These are phyloP conservation scores for Hypsizygus ulmarius DNA, from an alignment of 1,284 basidiomycete genomes.

Conservation along the genomic window DNA sequence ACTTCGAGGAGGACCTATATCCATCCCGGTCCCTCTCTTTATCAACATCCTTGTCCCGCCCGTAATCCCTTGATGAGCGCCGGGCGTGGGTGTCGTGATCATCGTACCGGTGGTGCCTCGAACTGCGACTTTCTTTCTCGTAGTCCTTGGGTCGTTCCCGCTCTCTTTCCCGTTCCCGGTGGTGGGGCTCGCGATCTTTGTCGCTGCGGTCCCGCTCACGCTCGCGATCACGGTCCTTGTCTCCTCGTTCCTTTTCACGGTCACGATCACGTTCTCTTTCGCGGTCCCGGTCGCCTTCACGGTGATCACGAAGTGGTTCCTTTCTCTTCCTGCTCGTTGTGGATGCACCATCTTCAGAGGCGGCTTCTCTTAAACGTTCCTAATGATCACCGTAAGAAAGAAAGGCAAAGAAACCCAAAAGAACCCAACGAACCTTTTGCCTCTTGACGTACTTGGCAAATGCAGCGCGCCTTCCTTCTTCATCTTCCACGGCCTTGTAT, in stretches of 20 bases:
- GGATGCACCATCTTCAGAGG: slow-evolving; percentile 77
- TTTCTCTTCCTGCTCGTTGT: slow-evolving; percentile 74
- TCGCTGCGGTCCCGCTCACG: slow-evolving; percentile 16
- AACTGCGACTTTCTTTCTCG: slow-evolving; percentile 30
- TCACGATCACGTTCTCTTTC: slow-evolving; percentile 35
- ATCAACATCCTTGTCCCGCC: slow-evolving; percentile 42
- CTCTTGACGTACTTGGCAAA: slow-evolving; percentile 85
- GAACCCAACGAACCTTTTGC: slow-evolving; percentile 58
- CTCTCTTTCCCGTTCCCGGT: slow-evolving; percentile 40
- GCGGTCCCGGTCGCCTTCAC: slow-evolving; percentile 45
- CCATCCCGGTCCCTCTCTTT: slow-evolving; percentile 46
- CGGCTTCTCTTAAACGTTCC: slow-evolving; percentile 76
- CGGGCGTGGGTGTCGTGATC: slow-evolving; percentile 34
- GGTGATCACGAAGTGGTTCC: slow-evolving; percentile 56
- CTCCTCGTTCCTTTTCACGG: slow-evolving; percentile 33
- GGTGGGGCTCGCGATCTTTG: slow-evolving; percentile 16
- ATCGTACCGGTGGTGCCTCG: slow-evolving; percentile 43
- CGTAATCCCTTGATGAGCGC: slow-evolving; percentile 37
- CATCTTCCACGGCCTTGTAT: slow-evolving; percentile 80
- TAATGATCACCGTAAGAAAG: slow-evolving; percentile 28
- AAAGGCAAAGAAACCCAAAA: not conserved
- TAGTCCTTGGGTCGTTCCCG: slow-evolving; percentile 28
- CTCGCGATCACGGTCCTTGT: slow-evolving; percentile 35
- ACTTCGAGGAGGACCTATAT: slow-evolving; percentile 27
- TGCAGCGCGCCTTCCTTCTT: slow-evolving; percentile 74